Evolutionary conservation across 306 rosid species (phyloP), one percentile per base, ranked within the genome.

Genomic region (Gastrolobium bilobum): DNA sequence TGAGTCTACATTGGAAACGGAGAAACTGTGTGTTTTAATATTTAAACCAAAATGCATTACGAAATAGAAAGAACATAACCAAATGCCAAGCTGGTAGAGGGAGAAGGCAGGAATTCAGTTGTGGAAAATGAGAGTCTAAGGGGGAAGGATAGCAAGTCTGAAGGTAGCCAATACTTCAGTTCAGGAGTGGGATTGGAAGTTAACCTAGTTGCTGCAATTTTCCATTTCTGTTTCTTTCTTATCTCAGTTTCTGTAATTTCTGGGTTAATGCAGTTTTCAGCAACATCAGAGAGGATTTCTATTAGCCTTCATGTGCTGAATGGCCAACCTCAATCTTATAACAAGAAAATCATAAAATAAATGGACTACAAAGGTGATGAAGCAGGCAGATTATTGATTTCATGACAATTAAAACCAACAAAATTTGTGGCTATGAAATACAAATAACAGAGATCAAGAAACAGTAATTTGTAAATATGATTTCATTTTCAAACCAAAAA

Each of bases 401-500:
- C 42, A 48, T 44, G 29, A 31, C 68, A 59, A 39, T n/a, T 39
- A 31, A 77, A 77, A 65, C 81, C 46, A 31, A 65, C 40, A n/a
- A n/a, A n/a, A n/a, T n/a, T n/a, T 54, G 63, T 15, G 34, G 52
- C 38, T 13, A 26, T 42, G 4, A 73, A 61, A 73, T 11, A 54
- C 5, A 83, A 57, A 50, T 31, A 56, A 78, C 43, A 73, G 2
- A 35, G 37, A 42, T 67, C 31, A 62, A 74, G 60, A 60, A 42
- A 80, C 30, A 76, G 35, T 43, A 57, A 61, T 61, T 46, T 34
- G 5, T 29, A 7, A 29, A 54, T 26, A 67, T 56, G 58, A 77
- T 56, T 68, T 57, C 6, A 76, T 80, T 77, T 56, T 51, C n/a
- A 68, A 69, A 76, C 63, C 40, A 52, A 60, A 43, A 67, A 37